Evolutionary conservation across 1,284 basidiomycete genomes (phyloP).

Genomic region (Austroboletus olivaceoglutinosus): DNA sequence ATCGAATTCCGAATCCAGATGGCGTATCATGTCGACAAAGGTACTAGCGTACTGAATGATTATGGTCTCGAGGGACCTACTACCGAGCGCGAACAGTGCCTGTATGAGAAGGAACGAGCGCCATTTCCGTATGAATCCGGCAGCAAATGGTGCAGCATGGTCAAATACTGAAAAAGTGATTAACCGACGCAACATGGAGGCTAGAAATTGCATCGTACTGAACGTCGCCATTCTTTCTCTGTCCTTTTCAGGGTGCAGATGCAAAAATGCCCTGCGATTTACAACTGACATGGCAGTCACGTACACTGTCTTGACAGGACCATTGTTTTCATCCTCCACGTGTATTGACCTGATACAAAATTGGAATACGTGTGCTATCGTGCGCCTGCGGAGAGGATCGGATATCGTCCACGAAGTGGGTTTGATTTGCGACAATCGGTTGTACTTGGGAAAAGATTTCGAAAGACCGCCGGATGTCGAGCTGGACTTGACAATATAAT

Average conservation of each 20-base stretch:
- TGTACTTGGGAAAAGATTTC: slow-evolving; percentile 9
- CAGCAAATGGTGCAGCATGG: background rate
- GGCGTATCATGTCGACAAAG: slow-evolving; percentile 9
- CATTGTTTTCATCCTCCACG: background rate
- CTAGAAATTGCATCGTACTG: background rate
- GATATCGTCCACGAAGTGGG: background rate
- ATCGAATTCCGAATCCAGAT: slow-evolving; percentile 15
- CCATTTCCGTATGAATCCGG: background rate
- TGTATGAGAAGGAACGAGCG: background rate
- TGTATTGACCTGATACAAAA: background rate
- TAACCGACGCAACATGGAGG: background rate
- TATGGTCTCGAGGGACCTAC: background rate
- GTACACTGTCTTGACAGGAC: background rate
- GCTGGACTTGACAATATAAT: background rate
- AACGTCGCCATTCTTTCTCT: background rate
- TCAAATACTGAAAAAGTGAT: background rate
- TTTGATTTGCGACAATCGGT: background rate
- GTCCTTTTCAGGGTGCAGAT: background rate
- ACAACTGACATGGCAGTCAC: background rate
- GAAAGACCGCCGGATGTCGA: background rate
- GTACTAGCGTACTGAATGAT: background rate
- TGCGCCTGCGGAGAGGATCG: background rate
- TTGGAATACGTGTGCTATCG: background rate
- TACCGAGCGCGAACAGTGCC: background rate
- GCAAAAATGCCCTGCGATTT: background rate